Conservation (phyloP, 2,329 filamentous ascomycete genomes). For the Aquanectria penicillioides region DNA sequence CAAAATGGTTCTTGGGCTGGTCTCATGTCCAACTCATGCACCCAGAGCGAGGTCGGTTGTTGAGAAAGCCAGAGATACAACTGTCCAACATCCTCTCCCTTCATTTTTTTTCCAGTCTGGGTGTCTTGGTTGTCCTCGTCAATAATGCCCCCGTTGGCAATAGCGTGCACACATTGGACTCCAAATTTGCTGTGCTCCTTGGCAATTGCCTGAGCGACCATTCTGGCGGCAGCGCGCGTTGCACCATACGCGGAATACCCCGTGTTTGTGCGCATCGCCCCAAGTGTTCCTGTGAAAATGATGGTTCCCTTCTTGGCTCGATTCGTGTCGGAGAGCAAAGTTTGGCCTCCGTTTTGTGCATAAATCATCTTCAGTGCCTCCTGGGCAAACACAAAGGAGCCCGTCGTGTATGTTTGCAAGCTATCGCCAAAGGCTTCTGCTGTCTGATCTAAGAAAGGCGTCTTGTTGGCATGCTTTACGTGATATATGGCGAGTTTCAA, state of each 20-base stretch:
- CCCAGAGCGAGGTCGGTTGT: slow-evolving; percentile 29
- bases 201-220: slow-evolving; percentile 65
- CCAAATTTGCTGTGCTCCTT: slow-evolving; percentile 66
- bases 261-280: slow-evolving; percentile 62
- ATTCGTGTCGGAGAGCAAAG: slow-evolving; percentile 53
- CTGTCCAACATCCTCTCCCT: slow-evolving; percentile 66
- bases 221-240: slow-evolving; percentile 60
- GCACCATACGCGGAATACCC: slow-evolving; percentile 66
- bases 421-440: slow-evolving; percentile 58
- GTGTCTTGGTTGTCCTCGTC: slow-evolving; percentile 61
- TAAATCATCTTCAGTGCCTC: slow-evolving; percentile 62
- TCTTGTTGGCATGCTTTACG: slow-evolving; percentile 64
- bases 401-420: slow-evolving; percentile 62
- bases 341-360: slow-evolving; percentile 59
- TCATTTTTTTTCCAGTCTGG: slow-evolving; percentile 63
- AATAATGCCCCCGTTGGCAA: slow-evolving; percentile 64
- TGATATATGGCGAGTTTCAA: slow-evolving; percentile 64
- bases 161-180: slow-evolving; percentile 67
- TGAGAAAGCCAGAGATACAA: slow-evolving; percentile 59
- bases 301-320: slow-evolving; percentile 65
- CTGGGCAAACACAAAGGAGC: slow-evolving; percentile 65
- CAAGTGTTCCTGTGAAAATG: slow-evolving; percentile 67
- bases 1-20: slow-evolving; percentile 27
- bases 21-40: slow-evolving; percentile 33
- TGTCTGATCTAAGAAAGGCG: slow-evolving; percentile 65